Base-by-base conservation (phyloP, 73 alveolate species). In the Paramecium pentaurelia region DNA sequence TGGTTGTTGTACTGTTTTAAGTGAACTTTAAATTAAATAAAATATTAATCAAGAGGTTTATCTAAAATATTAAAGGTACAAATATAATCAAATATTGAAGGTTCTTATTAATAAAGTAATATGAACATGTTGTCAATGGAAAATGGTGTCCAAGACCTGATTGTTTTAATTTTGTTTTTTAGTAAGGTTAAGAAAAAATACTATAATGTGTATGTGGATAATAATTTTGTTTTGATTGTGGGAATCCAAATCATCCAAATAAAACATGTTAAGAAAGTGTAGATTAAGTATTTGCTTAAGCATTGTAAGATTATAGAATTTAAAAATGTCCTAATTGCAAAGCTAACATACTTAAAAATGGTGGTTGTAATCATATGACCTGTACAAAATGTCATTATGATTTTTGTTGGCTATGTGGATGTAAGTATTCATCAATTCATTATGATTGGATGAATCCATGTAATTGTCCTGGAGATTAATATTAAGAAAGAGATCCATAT, bases 301-400 rank as follows among this genome's bases (percentile, higher is more conserved):
- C 90, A 38, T 64, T 32, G 20, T n/a, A 92, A 27, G 94, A 95
- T 47, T 84, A 90, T 9, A 84, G 95, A 60, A 95, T 96, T 25
- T 97, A 98, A 68, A 92, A 92, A 70, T 98, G 99, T 86, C 99
- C 99, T 6, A 97, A 98, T 86, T 98, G 99, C 86, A 95, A 97
- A 77, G 97, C 97, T 8, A 92, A 97, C 20, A 98, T 98, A 20
- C 97, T 97, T 86, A 98, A 98, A 95, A 98, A 98, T 92, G 96
- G 97, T 77, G 99, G 99, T 34, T 98, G 99, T 86, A 95, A 95
- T 89, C 99, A 97, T 92, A 98, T 98, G 99, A 92, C 95, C 27
- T 98, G 99, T 84, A 73, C 95, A 28, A 93, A 95, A 58, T 98
- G 99, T 71, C 96, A 97, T 64, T 98, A 93, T 77, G 94, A 96